Percentiles rank a stretch among this genome's conserved stretches.
Conservation (phyloP, 208 protist species). For the Trypanosoma theileri region DNA sequence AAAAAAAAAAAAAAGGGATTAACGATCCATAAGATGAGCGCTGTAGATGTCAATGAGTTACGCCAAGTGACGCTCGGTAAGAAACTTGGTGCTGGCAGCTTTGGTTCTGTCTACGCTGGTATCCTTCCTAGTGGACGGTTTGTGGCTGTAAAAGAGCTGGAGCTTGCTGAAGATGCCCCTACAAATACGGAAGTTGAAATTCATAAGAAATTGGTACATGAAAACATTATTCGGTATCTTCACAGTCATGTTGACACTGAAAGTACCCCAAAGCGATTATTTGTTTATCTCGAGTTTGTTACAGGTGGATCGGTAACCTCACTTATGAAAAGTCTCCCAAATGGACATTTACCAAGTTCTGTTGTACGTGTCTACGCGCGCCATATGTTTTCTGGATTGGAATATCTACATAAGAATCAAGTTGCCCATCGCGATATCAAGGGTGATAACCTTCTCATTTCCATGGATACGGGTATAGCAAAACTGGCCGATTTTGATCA, state of each 20-base stretch:
- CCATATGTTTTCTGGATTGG: slow-evolving; percentile 86
- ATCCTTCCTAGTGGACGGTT: slow-evolving; percentile 85
- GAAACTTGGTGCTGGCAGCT: slow-evolving; percentile 89
- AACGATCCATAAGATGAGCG: slow-evolving; percentile 30
- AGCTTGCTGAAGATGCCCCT: slow-evolving; percentile 80
- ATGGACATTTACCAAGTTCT: slow-evolving; percentile 65
- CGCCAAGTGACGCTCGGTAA: slow-evolving; percentile 78
- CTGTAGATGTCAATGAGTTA: slow-evolving; percentile 68
- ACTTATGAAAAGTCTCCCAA: slow-evolving; percentile 86
- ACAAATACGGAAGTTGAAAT: slow-evolving; percentile 90
- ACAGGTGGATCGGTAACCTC: slow-evolving; percentile 89
- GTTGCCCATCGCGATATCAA: slow-evolving; percentile 92
- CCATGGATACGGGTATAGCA: slow-evolving; percentile 91
- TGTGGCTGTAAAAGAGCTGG: slow-evolving; percentile 88
- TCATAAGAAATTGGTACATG: slow-evolving; percentile 86
- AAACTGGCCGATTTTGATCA: slow-evolving; percentile 99
- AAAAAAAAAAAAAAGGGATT: neutral
- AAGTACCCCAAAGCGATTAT: slow-evolving; percentile 79
- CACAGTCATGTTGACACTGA: slow-evolving; percentile 81
- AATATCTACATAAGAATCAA: slow-evolving; percentile 87
- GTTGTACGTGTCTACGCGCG: slow-evolving; percentile 84
- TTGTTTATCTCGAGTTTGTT: slow-evolving; percentile 92
- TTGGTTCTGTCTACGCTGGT: slow-evolving; percentile 88
- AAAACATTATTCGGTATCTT: slow-evolving; percentile 92
- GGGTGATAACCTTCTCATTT: slow-evolving; percentile 92